These are phyloP conservation scores for Tricholoma matsutake DNA, from an alignment of 768 basidiomycete genomes.

Conservation along the genomic window DNA sequence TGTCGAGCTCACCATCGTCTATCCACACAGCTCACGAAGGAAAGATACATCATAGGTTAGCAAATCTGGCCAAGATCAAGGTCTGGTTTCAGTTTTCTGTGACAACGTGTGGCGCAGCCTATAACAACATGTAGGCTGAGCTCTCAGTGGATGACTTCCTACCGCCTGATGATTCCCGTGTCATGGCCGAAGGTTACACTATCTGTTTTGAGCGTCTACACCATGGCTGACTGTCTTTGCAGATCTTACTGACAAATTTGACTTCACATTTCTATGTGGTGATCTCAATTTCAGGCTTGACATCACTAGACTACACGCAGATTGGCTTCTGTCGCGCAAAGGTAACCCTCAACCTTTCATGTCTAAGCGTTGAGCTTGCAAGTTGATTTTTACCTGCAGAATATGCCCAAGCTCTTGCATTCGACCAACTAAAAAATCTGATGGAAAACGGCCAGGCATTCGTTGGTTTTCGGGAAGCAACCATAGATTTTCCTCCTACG, in stretches of 20 bases:
- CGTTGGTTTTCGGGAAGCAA: conserved; percentile 73
- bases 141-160: conserved; percentile 80
- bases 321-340: conserved; percentile 86
- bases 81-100: conserved; percentile 29
- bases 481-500: conserved; percentile 86
- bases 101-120: background rate
- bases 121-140: conserved; percentile 49
- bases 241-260: conserved; percentile 88
- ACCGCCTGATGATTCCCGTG: conserved; percentile 56
- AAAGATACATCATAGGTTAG: conserved; percentile 72
- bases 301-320: conserved; percentile 86
- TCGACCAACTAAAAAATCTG: conserved; percentile 82
- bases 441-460: conserved; percentile 72
- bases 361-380: background rate
- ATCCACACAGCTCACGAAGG: conserved; percentile 64
- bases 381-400: conserved; percentile 40
- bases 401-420: conserved; percentile 80
- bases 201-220: background rate
- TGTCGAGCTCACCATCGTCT: background rate
- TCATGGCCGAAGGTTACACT: conserved; percentile 62
- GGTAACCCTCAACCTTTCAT: conserved; percentile 38
- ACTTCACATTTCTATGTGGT: conserved; percentile 85
- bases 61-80: conserved; percentile 89
- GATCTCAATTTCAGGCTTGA: conserved; percentile 92
- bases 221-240: background rate